Evolutionary conservation across 352 stramenopile genomes (phyloP).

Genomic region (Phytophthora idaei): DNA sequence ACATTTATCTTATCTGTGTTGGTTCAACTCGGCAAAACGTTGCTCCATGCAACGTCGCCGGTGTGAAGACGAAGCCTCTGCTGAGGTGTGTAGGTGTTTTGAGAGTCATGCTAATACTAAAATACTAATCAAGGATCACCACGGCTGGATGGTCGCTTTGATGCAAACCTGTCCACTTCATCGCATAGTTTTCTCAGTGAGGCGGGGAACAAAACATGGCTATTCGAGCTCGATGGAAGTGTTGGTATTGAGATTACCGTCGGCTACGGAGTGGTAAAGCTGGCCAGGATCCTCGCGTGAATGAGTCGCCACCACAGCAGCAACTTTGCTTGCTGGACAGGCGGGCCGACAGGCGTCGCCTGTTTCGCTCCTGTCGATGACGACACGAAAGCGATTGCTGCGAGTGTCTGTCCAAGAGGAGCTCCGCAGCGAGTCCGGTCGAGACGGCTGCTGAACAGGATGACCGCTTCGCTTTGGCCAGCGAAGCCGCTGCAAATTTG

Average conservation of each 20-base stretch:
- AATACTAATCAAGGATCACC: too few species aligned
- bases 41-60: too few species aligned
- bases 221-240: too few species aligned
- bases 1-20: not conserved
- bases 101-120: too few species aligned
- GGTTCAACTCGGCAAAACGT: not conserved
- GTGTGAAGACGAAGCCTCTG: not conserved
- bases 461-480: too few species aligned
- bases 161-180: not conserved
- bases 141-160: not conserved
- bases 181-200: too few species aligned
- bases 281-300: not conserved
- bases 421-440: not conserved
- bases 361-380: conserved; percentile 13
- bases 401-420: not conserved
- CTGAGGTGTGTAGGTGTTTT: too few species aligned
- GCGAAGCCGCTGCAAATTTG: too few species aligned
- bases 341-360: conserved; percentile 16
- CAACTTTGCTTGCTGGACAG: conserved; percentile 10
- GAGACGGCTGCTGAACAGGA: not conserved
- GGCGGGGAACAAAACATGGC: too few species aligned
- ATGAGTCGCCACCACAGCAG: not conserved
- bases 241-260: too few species aligned
- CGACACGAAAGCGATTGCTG: conserved; percentile 15
- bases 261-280: too few species aligned